These are phyloP conservation scores for Zygotorulaspora mrakii DNA, from an alignment of 1,139 yeast genomes.

Conservation along the genomic window DNA sequence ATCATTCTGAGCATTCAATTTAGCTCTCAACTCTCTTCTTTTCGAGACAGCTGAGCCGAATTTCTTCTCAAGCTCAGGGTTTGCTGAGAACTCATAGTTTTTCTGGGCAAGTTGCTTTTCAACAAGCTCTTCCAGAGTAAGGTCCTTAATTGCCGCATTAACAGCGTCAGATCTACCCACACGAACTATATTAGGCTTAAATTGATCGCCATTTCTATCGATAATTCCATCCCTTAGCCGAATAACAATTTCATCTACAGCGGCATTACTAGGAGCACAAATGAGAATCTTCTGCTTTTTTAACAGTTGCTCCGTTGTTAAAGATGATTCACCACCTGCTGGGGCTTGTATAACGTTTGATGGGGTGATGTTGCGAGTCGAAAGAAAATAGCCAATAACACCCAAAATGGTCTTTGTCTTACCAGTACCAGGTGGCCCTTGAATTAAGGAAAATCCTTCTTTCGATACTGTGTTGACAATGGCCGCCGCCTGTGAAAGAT, in stretches of 20 bases:
- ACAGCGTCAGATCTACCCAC: conserved; percentile 89
- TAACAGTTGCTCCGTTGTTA: conserved; percentile 26
- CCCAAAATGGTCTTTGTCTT: conserved; percentile 96
- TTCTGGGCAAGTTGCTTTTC: conserved; percentile 57
- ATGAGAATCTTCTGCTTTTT: conserved; percentile 60
- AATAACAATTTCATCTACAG: conserved; percentile 92
- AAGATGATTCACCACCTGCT: conserved; percentile 17
- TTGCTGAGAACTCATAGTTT: conserved; percentile 38
- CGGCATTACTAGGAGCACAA: conserved; percentile 99
- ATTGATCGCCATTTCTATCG: conserved; percentile 52
- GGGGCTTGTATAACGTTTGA: conserved; percentile 27
- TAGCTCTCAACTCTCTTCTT: conserved; percentile 28
- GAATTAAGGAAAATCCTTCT: conserved; percentile 83
- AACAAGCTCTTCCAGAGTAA: conserved; percentile 83
- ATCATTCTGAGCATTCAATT: conserved; percentile 33
- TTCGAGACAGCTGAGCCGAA: conserved; percentile 29
- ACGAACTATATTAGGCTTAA: conserved; percentile 75
- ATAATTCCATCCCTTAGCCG: conserved; percentile 74
- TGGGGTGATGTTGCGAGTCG: conserved; percentile 37
- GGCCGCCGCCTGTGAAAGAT: conserved; percentile 87
- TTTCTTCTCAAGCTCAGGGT: conserved; percentile 34
- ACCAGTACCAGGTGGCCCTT: conserved; percentile 99
- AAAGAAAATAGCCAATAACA: conserved; percentile 73
- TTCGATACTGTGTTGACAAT: conserved; percentile 66
- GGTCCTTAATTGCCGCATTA: conserved; percentile 73